Evolutionary conservation across 208 protist genomes (phyloP), one percentile per base, ranked within the genome.

Genomic region (Crithidia expoeki): DNA sequence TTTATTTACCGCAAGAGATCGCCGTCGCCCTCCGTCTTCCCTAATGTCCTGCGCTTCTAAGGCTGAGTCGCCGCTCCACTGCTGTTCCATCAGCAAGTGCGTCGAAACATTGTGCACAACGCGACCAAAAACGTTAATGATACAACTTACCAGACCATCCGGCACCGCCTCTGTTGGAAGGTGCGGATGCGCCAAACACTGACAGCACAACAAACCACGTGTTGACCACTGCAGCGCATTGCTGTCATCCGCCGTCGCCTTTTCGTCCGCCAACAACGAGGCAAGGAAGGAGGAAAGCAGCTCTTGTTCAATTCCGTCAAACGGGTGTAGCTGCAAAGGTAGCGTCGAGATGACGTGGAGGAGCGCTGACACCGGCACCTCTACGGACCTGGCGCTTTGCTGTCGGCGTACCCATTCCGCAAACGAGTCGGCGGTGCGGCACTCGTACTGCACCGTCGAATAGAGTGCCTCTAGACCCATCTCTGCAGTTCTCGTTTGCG

Each of bases 131-230:
- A 76, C 46, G 21, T 82, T 75, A 28, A 92, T 68, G 25, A 83
- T 68, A 21, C 71, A 68, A 27, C 81, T 76, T 53, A 91, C 64
- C 12, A 82, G 33, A 16, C 79, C 80, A 32, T 86, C 85, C 12
- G 79, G 61, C 23, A 88, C 74, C 6, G 75, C 42, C 34, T 71
- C 81, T 0, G 72, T 68, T 0, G 79, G 77, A 53, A 94, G 86
- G 27, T 80, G 74, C 7, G 84, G 73, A 58, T 91, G 85, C 4
- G 84, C 57, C 50, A 92, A 42, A 47, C 76, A 84, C 34, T 80
- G 71, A 32, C 76, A 81, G 70, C 85, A 86, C 44, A 79, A 74
- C 57, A 87, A 51, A n/a, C 69, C 81, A 19, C 68, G 82, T 62
- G 73, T 30, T 9, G 73, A 62, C 49, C 60, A 58, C 32, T 28